A percentile compares a stretch with the other conserved stretches of the same genome.
phyloP scores from a whole-genome alignment of 2,329 filamentous ascomycete genomes.

The Gremmenia infestans region DNA sequence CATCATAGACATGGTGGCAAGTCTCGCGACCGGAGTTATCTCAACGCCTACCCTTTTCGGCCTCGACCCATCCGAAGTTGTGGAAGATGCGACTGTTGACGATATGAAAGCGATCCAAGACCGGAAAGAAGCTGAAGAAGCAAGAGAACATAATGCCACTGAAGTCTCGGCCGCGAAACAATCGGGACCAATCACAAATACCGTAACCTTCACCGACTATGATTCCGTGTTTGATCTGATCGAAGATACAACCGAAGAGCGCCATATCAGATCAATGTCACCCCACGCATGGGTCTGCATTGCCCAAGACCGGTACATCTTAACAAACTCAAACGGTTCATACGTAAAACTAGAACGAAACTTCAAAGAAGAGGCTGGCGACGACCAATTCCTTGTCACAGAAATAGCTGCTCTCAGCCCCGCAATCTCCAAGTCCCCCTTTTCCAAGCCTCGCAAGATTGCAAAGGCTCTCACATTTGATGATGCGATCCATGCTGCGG shows the following conservation, averaged over 20 bases:
- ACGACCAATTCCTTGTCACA: slow-evolving; percentile 32
- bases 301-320: slow-evolving; percentile 63
- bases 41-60: slow-evolving; percentile 92
- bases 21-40: slow-evolving; percentile 75
- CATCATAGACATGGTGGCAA: slow-evolving; percentile 92
- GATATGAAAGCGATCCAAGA: slow-evolving; percentile 53
- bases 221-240: slow-evolving; percentile 88
- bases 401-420: slow-evolving; percentile 27
- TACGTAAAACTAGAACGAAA: slow-evolving; percentile 46
- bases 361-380: slow-evolving; percentile 17
- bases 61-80: slow-evolving; percentile 74
- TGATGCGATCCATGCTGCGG: slow-evolving; percentile 77
- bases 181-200: slow-evolving; percentile 8
- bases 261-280: slow-evolving; percentile 72
- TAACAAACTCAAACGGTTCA: slow-evolving; percentile 61
- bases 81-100: slow-evolving; percentile 60
- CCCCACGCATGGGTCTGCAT: slow-evolving; percentile 78
- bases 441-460: slow-evolving; percentile 63
- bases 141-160: slow-evolving; percentile 14
- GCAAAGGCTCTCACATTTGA: slow-evolving; percentile 61
- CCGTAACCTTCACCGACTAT: slow-evolving; percentile 75
- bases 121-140: slow-evolving; percentile 35
- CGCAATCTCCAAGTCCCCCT: slow-evolving; percentile 50
- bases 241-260: slow-evolving; percentile 71
- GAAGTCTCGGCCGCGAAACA: not conserved